Base-by-base conservation (phyloP, 2,329 filamentous ascomycete genomes). In the Xylariaceae sp. region DNA sequence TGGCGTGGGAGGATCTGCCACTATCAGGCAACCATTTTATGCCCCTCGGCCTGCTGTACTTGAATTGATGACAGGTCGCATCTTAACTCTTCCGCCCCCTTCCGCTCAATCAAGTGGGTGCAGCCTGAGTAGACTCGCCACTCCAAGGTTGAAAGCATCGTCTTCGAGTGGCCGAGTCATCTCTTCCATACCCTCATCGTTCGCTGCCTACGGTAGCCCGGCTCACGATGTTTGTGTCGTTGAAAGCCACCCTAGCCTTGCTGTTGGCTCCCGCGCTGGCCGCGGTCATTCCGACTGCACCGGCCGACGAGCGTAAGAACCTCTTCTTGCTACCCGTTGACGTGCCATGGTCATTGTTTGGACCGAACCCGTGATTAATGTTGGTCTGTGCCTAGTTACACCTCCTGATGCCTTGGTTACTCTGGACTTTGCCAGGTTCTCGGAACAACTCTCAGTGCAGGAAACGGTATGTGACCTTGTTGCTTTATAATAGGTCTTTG, bases 241-340 rank as follows among this genome's bases (percentile, higher is more conserved):
- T 62, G 40, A 63, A 63, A 65, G 64, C 64, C 53, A 28, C 22
- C 22, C 22, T 28, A 5, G 67, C 66, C 54, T 63, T 65, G 51
- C 60, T 73, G 58, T 55, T 73, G 61, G 69, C 65, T 59, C 68
- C 71, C 58, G 65, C 63, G 62, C 62, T 74, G 61, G 66, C 62
- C 31, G 59, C 60, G 41, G 64, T 65, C 50, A 61, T 65, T 51
- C 55, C 63, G 19, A 49, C 53, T 7, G 52, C 42, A 53, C 47
- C 53, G 38, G 47, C 56, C 33, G 47, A 48, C 57, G 41, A 63
- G 33, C 45, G 57, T 57, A 54, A 53, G 48, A 47, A 19, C 42
- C n/a, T 40, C 53, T 51, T 49, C n/a, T 45, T 45, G 19, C 31
- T 59, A 34, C 16, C 47, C 33, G 31, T 43, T 36, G 19, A 17